Evolutionary conservation across 148 eudicot genomes (phyloP).

Genomic region (Silene uniflora): DNA sequence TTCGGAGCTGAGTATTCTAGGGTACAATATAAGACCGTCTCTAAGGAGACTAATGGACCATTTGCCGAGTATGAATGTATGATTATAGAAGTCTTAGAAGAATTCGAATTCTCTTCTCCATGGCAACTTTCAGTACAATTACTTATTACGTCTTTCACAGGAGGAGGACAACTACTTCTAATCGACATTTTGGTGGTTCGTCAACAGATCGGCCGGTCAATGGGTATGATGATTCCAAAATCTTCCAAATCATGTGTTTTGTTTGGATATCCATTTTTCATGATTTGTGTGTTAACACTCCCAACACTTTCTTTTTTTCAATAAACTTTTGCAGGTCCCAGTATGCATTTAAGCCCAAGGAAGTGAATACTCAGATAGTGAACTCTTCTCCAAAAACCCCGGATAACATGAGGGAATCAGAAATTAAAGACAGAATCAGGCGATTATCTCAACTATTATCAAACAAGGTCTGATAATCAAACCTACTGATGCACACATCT

Average conservation of each 20-base stretch:
- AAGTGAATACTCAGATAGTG: conserved; percentile 37
- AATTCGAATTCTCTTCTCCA: not conserved
- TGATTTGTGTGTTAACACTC: too few relatives aligned
- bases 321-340: conserved; percentile 42
- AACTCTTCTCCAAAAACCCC: conserved; percentile 31
- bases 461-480: conserved; percentile 48
- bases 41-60: too few relatives aligned
- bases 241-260: not conserved
- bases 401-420: conserved; percentile 44
- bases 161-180: conserved; percentile 29
- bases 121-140: not conserved
- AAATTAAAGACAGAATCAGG: conserved; percentile 61
- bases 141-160: conserved; percentile 30
- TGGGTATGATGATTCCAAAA: conserved; percentile 51
- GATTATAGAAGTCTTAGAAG: not conserved
- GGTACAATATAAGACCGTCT: too few relatives aligned
- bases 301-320: too few relatives aligned
- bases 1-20: not conserved
- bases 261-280: not conserved
- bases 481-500: not conserved
- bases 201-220: conserved; percentile 48
- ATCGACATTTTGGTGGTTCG: conserved; percentile 36
- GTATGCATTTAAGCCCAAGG: conserved; percentile 84
- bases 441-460: conserved; percentile 55
- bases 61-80: not conserved